Base-by-base conservation (phyloP, 2,329 filamentous ascomycete species). In the Botrytis fabae region DNA sequence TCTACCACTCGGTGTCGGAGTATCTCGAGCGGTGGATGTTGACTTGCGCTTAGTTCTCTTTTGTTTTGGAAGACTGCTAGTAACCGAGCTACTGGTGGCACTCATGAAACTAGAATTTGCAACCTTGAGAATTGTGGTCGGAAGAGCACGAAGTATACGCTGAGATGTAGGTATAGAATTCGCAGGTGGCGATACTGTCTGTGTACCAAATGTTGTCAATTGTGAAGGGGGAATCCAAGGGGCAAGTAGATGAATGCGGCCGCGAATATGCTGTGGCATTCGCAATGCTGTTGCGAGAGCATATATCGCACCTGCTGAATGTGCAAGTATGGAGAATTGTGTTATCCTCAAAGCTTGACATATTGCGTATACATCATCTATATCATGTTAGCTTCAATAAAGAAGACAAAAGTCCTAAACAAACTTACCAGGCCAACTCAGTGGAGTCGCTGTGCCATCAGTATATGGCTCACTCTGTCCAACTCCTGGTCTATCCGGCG, bases 161-260 rank as follows among this genome's bases (percentile, higher is more conserved):
- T 99, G 96, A 1, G 94, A 94, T 9, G 95, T 94, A 5, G 96
- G 96, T 62, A 99, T 91, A 8, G 94, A 93, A 76, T 94, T 95
- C 0, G 91, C 91, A 0, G 95, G 95, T 0, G 93, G 92, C 5
- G 92, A 86, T 25, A 91, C 90, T 78, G 93, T 90, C 25, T 88
- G 89, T 73, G 93, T 90, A 2, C 89, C 87, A 76, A 95, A 91
- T 28, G 92, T 90, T 70, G 91, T 94, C 86, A 97, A 92, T 81
- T 97, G 94, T 7, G 94, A 98, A 0, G 96, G 96, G 1, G 96
- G 96, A 64, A 99, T 98, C 96, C 94, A 98, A 0, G 96, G 96
- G 0, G 96, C 95, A 14, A 99, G 87, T 3, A 99, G 88, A 82
- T 99, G 96, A 72, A 99, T 96, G 70, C 94, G 92, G 32, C 96